Conservation (phyloP, 257 asterid genomes). For the Prunella vulgaris region DNA sequence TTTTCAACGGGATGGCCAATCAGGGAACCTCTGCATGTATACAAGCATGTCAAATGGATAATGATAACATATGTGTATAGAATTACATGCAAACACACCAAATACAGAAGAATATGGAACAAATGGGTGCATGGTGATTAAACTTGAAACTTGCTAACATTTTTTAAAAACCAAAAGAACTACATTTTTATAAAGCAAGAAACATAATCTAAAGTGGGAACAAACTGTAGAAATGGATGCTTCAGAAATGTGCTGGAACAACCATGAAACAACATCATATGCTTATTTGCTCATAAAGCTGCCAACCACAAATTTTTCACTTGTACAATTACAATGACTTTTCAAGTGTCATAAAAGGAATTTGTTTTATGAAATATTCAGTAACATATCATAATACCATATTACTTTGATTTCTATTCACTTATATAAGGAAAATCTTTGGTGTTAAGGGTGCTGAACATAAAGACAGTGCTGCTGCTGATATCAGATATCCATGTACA, state of each 20-base stretch:
- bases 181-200: background rate
- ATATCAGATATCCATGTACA: background rate
- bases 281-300: background rate
- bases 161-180: background rate
- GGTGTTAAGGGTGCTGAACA: background rate
- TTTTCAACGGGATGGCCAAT: conserved; percentile 99
- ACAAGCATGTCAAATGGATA: conserved; percentile 16
- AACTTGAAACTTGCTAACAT: too few species aligned
- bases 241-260: background rate
- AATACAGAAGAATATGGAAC: background rate
- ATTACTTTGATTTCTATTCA: background rate
- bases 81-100: background rate
- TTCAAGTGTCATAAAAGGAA: background rate
- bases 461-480: background rate
- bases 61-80: background rate
- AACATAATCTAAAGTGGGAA: background rate
- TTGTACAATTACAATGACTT: background rate
- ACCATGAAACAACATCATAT: background rate
- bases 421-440: background rate
- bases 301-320: conserved; percentile 3
- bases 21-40: conserved; percentile 76
- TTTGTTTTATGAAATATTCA: background rate
- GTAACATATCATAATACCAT: background rate
- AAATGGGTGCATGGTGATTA: too few species aligned
- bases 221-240: background rate